Conservation (phyloP, 495 filamentous ascomycete genomes). For the Trichoderma erinaceum region DNA sequence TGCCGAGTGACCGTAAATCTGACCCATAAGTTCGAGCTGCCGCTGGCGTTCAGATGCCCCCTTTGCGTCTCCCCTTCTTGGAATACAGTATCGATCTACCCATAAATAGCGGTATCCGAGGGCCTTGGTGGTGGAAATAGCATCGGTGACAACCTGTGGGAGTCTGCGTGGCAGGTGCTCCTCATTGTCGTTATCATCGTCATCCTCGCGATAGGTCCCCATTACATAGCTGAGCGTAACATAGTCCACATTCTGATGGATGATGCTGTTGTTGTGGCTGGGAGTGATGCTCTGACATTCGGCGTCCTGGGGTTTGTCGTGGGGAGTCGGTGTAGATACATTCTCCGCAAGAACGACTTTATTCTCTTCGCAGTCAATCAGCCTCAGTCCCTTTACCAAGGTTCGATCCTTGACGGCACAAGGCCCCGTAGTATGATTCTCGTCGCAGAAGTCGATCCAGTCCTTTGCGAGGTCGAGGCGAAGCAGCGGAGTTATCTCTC, state of each 20-base stretch:
- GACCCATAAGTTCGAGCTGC: slow-evolving; percentile 26
- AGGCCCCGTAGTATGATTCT: background rate
- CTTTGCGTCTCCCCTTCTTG: slow-evolving; percentile 16
- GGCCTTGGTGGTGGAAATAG: slow-evolving; percentile 19
- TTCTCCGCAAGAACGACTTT: background rate
- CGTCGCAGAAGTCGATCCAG: slow-evolving; percentile 13
- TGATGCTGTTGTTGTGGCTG: background rate
- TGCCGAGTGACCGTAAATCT: slow-evolving; percentile 22
- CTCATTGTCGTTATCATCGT: background rate
- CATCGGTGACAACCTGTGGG: slow-evolving; percentile 23
- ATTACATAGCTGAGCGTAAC: slow-evolving; percentile 21
- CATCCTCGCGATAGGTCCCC: background rate
- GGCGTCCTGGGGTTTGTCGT: background rate
- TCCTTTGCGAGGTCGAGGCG: background rate
- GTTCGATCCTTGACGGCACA: background rate
- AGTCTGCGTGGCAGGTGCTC: background rate
- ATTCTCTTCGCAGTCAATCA: slow-evolving; percentile 9
- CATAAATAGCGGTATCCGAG: slow-evolving; percentile 26
- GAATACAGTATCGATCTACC: slow-evolving; percentile 28
- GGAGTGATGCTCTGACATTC: background rate
- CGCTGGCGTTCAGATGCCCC: slow-evolving; percentile 17
- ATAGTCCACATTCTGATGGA: slow-evolving; percentile 14
- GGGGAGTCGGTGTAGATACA: background rate
- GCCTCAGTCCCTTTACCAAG: slow-evolving; percentile 6
- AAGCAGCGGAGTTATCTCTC: background rate